phyloP scores from a whole-genome alignment of 2,329 filamentous ascomycete genomes.

The Celoporthe dispersa region DNA sequence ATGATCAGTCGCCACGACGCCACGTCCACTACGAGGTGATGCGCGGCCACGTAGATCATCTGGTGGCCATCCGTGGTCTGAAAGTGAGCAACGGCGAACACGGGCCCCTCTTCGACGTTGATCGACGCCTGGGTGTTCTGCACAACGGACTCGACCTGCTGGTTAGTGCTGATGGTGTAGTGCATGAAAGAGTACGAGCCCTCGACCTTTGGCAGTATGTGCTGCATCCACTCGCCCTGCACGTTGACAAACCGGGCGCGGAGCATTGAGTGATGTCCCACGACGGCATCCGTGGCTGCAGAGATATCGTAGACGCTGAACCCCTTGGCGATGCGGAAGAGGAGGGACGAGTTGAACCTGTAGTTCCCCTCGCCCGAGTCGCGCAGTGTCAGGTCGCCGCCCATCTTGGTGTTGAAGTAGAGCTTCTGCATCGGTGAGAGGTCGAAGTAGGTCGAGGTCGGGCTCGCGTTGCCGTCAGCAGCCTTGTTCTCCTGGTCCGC shows the following conservation, averaged over 20 bases:
- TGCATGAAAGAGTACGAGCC: conserved; percentile 51
- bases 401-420: conserved; percentile 54
- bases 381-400: conserved; percentile 40
- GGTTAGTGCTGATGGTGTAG: conserved; percentile 45
- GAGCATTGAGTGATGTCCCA: conserved; percentile 57
- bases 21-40: conserved; percentile 57
- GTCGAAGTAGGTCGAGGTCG: conserved; percentile 41
- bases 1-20: conserved; percentile 56
- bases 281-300: conserved; percentile 53
- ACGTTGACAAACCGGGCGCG: conserved; percentile 49
- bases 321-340: conserved; percentile 49
- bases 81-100: conserved; percentile 55
- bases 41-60: conserved; percentile 53
- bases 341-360: conserved; percentile 56
- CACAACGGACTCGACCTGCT: conserved; percentile 47
- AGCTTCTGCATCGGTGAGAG: conserved; percentile 60
- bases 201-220: conserved; percentile 44
- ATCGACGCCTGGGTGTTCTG: conserved; percentile 49
- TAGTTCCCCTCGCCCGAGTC: conserved; percentile 42
- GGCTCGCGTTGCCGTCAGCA: conserved; percentile 9
- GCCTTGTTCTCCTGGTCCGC: conserved; percentile 40
- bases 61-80: conserved; percentile 50
- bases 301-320: conserved; percentile 49
- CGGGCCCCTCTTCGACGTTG: conserved; percentile 54
- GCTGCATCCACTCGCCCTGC: conserved; percentile 51